Percentiles rank a stretch among this genome's conserved stretches.
Evolutionary conservation across 2,329 filamentous ascomycete species (phyloP).

Genomic region (Colletotrichum destructivum): DNA sequence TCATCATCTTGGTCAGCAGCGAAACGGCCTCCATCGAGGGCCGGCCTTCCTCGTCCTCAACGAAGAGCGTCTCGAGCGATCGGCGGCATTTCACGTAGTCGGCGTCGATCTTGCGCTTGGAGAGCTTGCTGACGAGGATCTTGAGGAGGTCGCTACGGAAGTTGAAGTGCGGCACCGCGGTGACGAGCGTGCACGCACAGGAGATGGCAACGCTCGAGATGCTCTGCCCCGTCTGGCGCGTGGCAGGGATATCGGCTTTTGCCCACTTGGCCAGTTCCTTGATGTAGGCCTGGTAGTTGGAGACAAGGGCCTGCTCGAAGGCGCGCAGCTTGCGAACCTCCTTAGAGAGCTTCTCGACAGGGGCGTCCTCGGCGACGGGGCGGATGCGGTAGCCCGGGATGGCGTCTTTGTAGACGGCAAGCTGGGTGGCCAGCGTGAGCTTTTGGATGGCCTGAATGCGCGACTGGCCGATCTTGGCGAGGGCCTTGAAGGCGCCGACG

Average conservation of each 20-base stretch:
- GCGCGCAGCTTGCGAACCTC: slow-evolving; percentile 86
- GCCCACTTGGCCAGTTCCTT: slow-evolving; percentile 80
- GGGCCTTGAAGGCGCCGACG: slow-evolving; percentile 80
- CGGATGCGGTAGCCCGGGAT: slow-evolving; percentile 98
- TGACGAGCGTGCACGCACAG: slow-evolving; percentile 86
- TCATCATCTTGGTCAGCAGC: slow-evolving; percentile 95
- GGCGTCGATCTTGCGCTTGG: slow-evolving; percentile 77
- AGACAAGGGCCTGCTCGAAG: slow-evolving; percentile 90
- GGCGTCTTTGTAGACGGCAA: slow-evolving; percentile 93
- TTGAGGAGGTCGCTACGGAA: slow-evolving; percentile 90
- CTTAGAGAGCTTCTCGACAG: slow-evolving; percentile 88
- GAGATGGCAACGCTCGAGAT: slow-evolving; percentile 84
- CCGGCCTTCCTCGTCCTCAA: slow-evolving; percentile 89
- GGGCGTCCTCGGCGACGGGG: slow-evolving; percentile 80
- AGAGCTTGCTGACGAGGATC: slow-evolving; percentile 88
- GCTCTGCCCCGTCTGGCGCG: slow-evolving; percentile 58
- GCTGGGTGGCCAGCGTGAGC: slow-evolving; percentile 87
- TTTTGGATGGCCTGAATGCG: slow-evolving; percentile 84
- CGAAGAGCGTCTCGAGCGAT: slow-evolving; percentile 86
- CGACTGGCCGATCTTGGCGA: slow-evolving; percentile 81
- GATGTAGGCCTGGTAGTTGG: slow-evolving; percentile 88
- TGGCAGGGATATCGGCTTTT: slow-evolving; percentile 64
- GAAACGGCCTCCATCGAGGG: slow-evolving; percentile 89
- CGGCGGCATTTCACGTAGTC: slow-evolving; percentile 85
- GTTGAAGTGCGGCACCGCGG: slow-evolving; percentile 95